These are phyloP conservation scores for Cylindrotheca closterium DNA, from an alignment of 108 stramenopile species.

Conservation along the genomic window DNA sequence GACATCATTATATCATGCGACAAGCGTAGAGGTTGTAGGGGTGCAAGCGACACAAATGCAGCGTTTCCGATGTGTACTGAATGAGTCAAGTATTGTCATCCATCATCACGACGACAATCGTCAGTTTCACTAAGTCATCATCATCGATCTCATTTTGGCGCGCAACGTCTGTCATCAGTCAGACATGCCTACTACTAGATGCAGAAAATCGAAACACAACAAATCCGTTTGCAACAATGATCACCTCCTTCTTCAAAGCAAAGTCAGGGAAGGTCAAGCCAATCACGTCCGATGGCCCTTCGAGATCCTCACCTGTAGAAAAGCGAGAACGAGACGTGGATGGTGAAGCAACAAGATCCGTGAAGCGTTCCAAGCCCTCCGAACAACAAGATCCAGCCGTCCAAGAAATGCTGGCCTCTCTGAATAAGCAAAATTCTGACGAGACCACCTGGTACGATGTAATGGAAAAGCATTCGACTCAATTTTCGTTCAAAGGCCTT, in stretches of 20 bases:
- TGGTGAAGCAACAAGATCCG: not conserved
- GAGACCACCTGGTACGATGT: slow-evolving; percentile 32
- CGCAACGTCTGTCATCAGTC: no score
- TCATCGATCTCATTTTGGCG: no score
- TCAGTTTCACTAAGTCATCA: no score
- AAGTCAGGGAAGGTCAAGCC: slow-evolving; percentile 32
- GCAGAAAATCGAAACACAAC: no score
- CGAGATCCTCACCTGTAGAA: not conserved
- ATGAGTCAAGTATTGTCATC: no score
- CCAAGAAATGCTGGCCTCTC: slow-evolving; percentile 5
- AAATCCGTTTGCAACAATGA: slow-evolving; percentile 30
- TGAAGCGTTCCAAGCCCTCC: not conserved
- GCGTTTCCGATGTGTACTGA: no score
- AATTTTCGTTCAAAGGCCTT: slow-evolving; percentile 36
- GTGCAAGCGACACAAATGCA: no score
- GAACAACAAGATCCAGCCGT: not conserved
- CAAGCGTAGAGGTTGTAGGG: no score
- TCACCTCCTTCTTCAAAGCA: slow-evolving; percentile 66
- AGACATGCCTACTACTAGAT: no score
- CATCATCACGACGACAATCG: no score
- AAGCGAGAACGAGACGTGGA: not conserved
- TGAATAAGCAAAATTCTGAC: not conserved
- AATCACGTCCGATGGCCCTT: not conserved
- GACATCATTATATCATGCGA: no score
- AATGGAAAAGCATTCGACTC: slow-evolving; percentile 33